These are phyloP conservation scores for Salix brachista DNA, from an alignment of 345 rosid species.

Conservation along the genomic window DNA sequence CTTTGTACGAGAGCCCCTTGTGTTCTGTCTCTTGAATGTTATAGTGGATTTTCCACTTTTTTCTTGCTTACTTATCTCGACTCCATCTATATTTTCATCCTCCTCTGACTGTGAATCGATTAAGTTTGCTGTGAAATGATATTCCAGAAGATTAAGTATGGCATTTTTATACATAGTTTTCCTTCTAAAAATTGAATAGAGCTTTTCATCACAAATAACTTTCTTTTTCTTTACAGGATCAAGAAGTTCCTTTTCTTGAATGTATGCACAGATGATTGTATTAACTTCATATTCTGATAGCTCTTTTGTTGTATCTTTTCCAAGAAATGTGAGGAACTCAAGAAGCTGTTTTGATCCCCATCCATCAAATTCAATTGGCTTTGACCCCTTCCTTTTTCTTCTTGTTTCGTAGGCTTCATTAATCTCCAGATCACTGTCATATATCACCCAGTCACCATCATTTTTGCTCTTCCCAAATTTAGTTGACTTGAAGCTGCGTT, in stretches of 20 bases:
- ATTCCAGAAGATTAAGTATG: conserved; percentile 30
- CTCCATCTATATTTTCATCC: conserved; percentile 15
- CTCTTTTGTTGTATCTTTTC: conserved; percentile 37
- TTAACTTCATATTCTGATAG: conserved; percentile 32
- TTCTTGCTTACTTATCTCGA: conserved; percentile 12
- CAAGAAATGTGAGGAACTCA: conserved; percentile 43
- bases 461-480: background rate
- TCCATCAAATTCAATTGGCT: conserved; percentile 29
- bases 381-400: conserved; percentile 16
- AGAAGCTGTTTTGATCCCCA: conserved; percentile 56
- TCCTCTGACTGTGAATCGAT: conserved; percentile 20
- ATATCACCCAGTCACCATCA: background rate
- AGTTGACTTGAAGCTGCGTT: background rate
- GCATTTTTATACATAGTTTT: conserved; percentile 23
- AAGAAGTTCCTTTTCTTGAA: conserved; percentile 28
- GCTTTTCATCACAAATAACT: conserved; percentile 41
- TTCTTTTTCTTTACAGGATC: conserved; percentile 27
- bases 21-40: conserved; percentile 32
- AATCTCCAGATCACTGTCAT: conserved; percentile 17
- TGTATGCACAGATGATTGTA: conserved; percentile 32
- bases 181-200: conserved; percentile 42
- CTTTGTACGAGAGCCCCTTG: conserved; percentile 1
- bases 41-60: conserved; percentile 7
- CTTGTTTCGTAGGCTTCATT: conserved; percentile 2
- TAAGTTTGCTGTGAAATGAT: conserved; percentile 34